Percentiles rank a stretch among this genome's conserved stretches.
phyloP scores from a whole-genome alignment of 257 asterid species.

The Fraxinus anomala region DNA sequence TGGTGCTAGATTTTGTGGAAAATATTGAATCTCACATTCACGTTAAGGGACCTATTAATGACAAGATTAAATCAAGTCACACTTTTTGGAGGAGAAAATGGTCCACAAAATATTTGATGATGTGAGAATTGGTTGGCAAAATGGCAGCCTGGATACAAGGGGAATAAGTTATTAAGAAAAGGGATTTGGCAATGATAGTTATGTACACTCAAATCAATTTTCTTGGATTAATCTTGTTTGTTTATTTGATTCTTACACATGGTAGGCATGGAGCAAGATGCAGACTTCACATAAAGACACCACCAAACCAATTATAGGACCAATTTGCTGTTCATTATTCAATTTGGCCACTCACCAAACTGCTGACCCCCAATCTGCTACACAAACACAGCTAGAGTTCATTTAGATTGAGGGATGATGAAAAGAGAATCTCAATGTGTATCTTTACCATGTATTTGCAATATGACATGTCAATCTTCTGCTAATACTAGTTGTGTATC shows the following conservation, averaged over 20 bases:
- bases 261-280: constrained; percentile 51
- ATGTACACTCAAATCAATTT: constrained; percentile 25
- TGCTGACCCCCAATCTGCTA: neutral
- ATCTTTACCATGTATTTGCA: no score
- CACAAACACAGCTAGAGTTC: neutral
- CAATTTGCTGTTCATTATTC: constrained; percentile 27
- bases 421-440: no score
- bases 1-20: no score
- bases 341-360: constrained; percentile 28
- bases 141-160: neutral
- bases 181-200: neutral
- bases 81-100: constrained; percentile 3
- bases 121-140: constrained; percentile 16
- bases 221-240: constrained; percentile 33
- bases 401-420: neutral
- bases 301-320: constrained; percentile 48
- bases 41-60: no score
- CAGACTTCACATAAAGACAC: constrained; percentile 40
- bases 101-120: constrained; percentile 29
- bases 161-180: neutral
- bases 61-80: neutral
- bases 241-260: constrained; percentile 45
- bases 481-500: no score
- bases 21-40: no score
- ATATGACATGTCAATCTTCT: no score